Evolutionary conservation across 2,329 filamentous ascomycete genomes (phyloP).

Genomic region (Lasiodiplodia gonubiensis): DNA sequence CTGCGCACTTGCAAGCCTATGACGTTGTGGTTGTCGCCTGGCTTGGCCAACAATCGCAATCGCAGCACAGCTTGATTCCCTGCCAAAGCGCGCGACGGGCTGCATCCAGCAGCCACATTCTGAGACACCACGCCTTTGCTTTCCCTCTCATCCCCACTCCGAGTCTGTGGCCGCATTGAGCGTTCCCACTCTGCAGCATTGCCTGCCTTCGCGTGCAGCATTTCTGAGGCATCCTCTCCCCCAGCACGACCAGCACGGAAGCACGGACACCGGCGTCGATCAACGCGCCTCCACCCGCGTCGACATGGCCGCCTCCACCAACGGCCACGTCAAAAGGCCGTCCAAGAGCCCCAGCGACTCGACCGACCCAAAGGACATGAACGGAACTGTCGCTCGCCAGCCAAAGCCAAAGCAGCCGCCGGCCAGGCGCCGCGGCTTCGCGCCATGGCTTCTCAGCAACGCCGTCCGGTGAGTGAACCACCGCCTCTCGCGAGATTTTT

Average conservation of each 20-base stretch:
- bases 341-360: slow-evolving; percentile 37
- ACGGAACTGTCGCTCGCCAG: slow-evolving; percentile 33
- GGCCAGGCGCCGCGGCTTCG: slow-evolving; percentile 36
- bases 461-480: slow-evolving; percentile 38
- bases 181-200: not conserved
- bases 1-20: slow-evolving; percentile 12
- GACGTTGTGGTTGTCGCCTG: slow-evolving; percentile 10
- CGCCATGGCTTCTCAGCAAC: slow-evolving; percentile 41
- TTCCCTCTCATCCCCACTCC: not conserved
- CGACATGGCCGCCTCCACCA: slow-evolving; percentile 46
- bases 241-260: slow-evolving; percentile 3
- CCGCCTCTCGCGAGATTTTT: slow-evolving; percentile 5
- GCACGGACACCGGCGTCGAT: slow-evolving; percentile 28
- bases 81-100: slow-evolving; percentile 12
- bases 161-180: not conserved
- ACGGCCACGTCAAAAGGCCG: slow-evolving; percentile 45
- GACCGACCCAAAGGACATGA: slow-evolving; percentile 34
- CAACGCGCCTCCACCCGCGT: slow-evolving; percentile 29
- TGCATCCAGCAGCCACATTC: slow-evolving; percentile 10
- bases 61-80: slow-evolving; percentile 28
- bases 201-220: not conserved
- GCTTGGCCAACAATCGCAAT: slow-evolving; percentile 20
- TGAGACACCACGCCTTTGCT: not conserved
- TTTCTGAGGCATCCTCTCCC: not conserved
- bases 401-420: slow-evolving; percentile 28